Base-by-base conservation (phyloP, 768 basidiomycete genomes). In the Paxillus rubicundulus region DNA sequence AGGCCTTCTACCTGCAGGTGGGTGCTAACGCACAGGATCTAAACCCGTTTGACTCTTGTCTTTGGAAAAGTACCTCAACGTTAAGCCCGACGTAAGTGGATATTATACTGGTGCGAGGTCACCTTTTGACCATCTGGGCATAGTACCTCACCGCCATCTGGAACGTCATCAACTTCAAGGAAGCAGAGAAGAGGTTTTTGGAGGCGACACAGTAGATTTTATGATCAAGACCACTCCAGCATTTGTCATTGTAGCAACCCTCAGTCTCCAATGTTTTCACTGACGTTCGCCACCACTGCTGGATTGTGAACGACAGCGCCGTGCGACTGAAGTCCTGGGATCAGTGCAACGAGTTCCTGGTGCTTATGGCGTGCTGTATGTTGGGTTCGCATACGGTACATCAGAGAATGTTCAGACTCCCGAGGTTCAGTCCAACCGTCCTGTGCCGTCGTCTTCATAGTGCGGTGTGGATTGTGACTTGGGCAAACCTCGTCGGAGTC, bases 71-170 rank as follows among this genome's bases (percentile, higher is more conserved):
- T 93, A 91, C 77, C 80, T 89, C 76, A 95, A 95, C 64, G 89
- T 94, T 63, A 98, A 98, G 78, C 84, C 82, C 30, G 90, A 97
- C 64, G 93, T 95, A 66, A 73, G 93, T 80, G 2, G 30, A 42
- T 27, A 37, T 45, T 40, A 3, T 20, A 20, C 50, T 9, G 13
- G 16, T 33, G 13, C 27, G 17, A 5, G 27, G 43, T 18, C 18
- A 36, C 36, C 42, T 21, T 46, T 54, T 58, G 41, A 64, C 46
- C 24, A 5, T 6, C 24, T 24, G 9, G 18, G 20, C 3, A 27
- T 59, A 94, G 93, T 98, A 98, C 76, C 85, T 98, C 70, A 83
- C 81, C 43, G 92, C 92, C 18, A 93, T 98, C 67, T 98, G 95
- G 93, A 86, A 85, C 60, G 93, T 98, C 54, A 82, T 98, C 79